A percentile compares a stretch with the other conserved stretches of the same genome.
Evolutionary conservation across 257 asterid genomes (phyloP).

Genomic region (Datura wrightii): DNA sequence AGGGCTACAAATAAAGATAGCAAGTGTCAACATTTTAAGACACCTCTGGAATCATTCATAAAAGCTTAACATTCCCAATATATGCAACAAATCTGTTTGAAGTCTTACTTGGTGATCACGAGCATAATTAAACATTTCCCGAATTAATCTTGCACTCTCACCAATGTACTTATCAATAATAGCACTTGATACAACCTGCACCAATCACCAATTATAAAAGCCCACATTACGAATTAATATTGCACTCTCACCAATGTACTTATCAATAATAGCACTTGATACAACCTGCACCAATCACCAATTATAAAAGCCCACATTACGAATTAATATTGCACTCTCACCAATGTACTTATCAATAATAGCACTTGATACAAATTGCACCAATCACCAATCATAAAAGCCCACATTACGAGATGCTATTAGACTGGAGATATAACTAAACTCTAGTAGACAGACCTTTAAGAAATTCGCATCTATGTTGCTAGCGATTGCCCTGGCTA

Average conservation of each 20-base stretch:
- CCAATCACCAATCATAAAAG: not conserved
- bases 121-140: conserved; percentile 95
- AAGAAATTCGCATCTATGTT: conserved; percentile 96
- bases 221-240: no score
- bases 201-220: not conserved
- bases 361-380: conserved; percentile 83
- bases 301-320: not conserved
- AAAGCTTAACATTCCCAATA: not conserved
- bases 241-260: no score
- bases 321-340: not conserved
- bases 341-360: no score
- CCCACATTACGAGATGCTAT: not conserved
- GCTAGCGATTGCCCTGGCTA: conserved; percentile 98
- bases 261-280: conserved; percentile 47
- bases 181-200: conserved; percentile 96
- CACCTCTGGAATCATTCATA: not conserved
- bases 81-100: not conserved
- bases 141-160: conserved; percentile 88
- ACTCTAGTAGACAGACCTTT: conserved; percentile 52
- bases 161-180: conserved; percentile 94
- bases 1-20: conserved; percentile 60
- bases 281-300: conserved; percentile 64
- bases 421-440: not conserved
- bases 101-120: conserved; percentile 92
- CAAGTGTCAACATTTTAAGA: not conserved